These are phyloP conservation scores for Rhizopus microsporus DNA, from an alignment of 371 early-diverging fungal genomes.

Conservation along the genomic window DNA sequence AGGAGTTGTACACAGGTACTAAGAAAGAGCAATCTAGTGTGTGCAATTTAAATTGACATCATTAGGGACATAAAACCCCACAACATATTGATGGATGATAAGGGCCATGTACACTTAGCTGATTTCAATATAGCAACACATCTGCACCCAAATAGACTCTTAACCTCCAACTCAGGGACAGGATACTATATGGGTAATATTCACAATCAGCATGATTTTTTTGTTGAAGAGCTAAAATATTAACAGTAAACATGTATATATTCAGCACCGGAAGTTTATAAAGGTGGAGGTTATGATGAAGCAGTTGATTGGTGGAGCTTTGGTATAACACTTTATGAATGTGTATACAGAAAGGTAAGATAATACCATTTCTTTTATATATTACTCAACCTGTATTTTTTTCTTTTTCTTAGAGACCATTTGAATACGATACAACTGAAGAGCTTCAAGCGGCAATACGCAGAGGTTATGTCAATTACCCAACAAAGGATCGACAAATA, in stretches of 20 bases:
- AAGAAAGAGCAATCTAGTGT: background rate
- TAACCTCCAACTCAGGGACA: constrained; percentile 80
- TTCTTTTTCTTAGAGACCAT: constrained; percentile 48
- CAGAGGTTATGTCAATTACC: constrained; percentile 57
- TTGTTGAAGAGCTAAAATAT: background rate
- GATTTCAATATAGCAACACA: constrained; percentile 83
- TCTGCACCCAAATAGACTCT: constrained; percentile 51
- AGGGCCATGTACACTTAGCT: constrained; percentile 78
- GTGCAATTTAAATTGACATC: background rate
- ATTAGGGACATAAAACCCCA: constrained; percentile 81
- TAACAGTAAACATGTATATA: background rate
- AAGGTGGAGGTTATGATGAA: constrained; percentile 69
- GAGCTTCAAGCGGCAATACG: constrained; percentile 60
- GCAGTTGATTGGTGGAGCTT: constrained; percentile 92
- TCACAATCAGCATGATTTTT: background rate
- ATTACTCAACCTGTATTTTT: background rate
- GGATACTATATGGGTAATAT: constrained; percentile 75
- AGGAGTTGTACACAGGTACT: constrained; percentile 73
- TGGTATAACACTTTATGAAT: constrained; percentile 83
- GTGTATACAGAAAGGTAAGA: constrained; percentile 57
- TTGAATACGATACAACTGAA: constrained; percentile 55
- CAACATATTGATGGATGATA: constrained; percentile 79
- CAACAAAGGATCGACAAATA: constrained; percentile 52
- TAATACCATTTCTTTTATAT: background rate
- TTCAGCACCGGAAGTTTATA: constrained; percentile 81